Base-by-base conservation (phyloP, 345 rosid species). In the Eucalyptus microcorys region DNA sequence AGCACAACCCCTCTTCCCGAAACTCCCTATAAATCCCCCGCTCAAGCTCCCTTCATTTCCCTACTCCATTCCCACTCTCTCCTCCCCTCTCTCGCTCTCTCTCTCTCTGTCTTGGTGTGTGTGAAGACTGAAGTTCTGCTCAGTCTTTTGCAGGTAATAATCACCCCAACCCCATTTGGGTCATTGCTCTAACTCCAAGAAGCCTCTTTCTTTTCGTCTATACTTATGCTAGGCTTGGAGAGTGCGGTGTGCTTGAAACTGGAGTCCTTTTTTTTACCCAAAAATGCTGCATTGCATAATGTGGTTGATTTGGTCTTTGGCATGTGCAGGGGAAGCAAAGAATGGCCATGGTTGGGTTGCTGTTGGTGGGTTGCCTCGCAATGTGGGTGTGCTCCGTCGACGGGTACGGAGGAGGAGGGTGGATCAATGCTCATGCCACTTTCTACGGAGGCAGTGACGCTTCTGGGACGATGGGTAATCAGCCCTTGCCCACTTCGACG, bases 391-490 rank as follows among this genome's bases (percentile, higher is more conserved):
- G 88, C 45, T 89, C 90, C 87, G 94, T 88, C 89, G 71, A 88
- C 89, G 94, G 93, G 8, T 81, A 90, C 24, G 94, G 92, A 27
- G 93, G 92, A 49, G 53, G 52, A 47, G 92, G 94, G 5, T 97
- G 99, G 98, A 90, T 87, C 81, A 88, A 93, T 89, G 98, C 99
- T 89, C 98, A 95, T 91, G 98, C 99, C 15, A 96, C 99, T 16
- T 95, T 97, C 90, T 97, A 97, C 32, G 99, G 99, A 26, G 97
- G 98, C 5, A 94, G 95, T 45, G 99, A 96, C 90, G 98, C 98
- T 89, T 93, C 99, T 45, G 96, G 96, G 45, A 95, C 99, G 57
- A 97, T 97, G 99, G 99, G 98, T 97, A 92, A 64, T 92, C 80
- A 8, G 4, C 49, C 42, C 57, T n/a, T 49, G 27, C 87, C 87